Percentiles rank a stretch among this genome's conserved stretches.
These are phyloP conservation scores for Melaleuca alternifolia DNA, from an alignment of 345 rosid genomes.

Conservation along the genomic window DNA sequence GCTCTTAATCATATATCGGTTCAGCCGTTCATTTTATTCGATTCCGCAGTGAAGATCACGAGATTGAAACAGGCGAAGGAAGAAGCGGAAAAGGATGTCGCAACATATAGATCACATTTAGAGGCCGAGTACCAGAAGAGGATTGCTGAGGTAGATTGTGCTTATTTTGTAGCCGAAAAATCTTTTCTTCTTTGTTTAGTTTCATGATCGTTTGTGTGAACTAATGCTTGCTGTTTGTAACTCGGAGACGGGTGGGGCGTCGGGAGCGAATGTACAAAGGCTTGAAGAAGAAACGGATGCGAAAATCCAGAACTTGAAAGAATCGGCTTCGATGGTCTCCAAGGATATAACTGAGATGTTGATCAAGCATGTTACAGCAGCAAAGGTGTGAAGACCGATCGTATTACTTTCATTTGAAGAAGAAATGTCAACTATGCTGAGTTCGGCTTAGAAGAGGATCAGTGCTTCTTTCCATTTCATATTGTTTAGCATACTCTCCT, in stretches of 20 bases:
- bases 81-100: constrained; percentile 40
- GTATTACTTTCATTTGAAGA: not conserved
- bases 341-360: constrained; percentile 20
- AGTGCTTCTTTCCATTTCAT: not conserved
- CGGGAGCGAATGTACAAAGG: constrained; percentile 20
- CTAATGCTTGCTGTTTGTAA: not conserved
- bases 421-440: not conserved
- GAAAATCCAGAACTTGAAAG: constrained; percentile 20
- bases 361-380: constrained; percentile 15
- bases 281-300: constrained; percentile 28
- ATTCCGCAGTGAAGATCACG: constrained; percentile 17
- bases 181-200: not conserved
- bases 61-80: constrained; percentile 49
- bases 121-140: constrained; percentile 27
- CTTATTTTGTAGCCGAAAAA: not conserved
- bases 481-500: not conserved
- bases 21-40: not conserved
- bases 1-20: no score
- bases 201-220: not conserved
- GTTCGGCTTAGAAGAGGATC: not conserved
- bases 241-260: constrained; percentile 27
- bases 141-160: constrained; percentile 12
- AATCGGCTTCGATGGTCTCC: constrained; percentile 13
- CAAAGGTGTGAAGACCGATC: constrained; percentile 5
- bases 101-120: constrained; percentile 16